These are phyloP conservation scores for Dothideomycetes sp. DNA, from an alignment of 2,329 filamentous ascomycete genomes.

Conservation along the genomic window DNA sequence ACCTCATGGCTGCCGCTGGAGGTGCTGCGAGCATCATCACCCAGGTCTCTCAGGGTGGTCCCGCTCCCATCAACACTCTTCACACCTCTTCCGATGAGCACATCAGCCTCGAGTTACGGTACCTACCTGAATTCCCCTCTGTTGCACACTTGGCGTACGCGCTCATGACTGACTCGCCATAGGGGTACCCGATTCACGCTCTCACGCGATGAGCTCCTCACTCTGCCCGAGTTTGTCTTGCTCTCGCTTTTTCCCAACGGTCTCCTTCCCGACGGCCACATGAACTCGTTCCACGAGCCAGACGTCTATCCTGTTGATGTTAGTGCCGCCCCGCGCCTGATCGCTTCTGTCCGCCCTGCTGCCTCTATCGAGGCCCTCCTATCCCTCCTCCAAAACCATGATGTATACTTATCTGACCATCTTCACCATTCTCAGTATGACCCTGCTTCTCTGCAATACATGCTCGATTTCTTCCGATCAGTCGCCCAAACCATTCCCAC, in stretches of 20 bases:
- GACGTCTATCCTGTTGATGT: slow-evolving; percentile 97
- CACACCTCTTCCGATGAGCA: slow-evolving; percentile 86
- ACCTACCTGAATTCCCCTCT: slow-evolving; percentile 22
- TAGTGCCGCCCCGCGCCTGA: slow-evolving; percentile 37
- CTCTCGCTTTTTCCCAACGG: slow-evolving; percentile 97
- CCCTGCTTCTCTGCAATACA: slow-evolving; percentile 90
- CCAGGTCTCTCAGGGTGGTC: slow-evolving; percentile 88
- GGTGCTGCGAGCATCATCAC: slow-evolving; percentile 98
- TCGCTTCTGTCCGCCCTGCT: slow-evolving; percentile 25
- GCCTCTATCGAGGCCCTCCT: slow-evolving; percentile 31
- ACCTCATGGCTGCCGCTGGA: slow-evolving; percentile 96
- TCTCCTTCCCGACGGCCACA: slow-evolving; percentile 91
- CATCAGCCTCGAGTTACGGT: slow-evolving; percentile 91
- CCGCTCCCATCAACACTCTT: slow-evolving; percentile 76
- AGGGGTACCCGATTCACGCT: slow-evolving; percentile 91
- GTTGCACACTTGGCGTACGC: background rate
- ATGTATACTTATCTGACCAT: slow-evolving; percentile 49
- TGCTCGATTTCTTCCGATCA: slow-evolving; percentile 95
- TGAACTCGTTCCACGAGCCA: slow-evolving; percentile 84
- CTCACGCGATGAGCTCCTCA: slow-evolving; percentile 88
- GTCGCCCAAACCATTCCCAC: slow-evolving; percentile 93
- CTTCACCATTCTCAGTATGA: slow-evolving; percentile 68
- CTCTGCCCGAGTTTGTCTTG: slow-evolving; percentile 91
- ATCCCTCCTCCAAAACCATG: slow-evolving; percentile 32
- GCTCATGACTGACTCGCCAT: slow-evolving; percentile 23